phyloP scores from a whole-genome alignment of 768 basidiomycete genomes.

The Ephemerocybe angulata region DNA sequence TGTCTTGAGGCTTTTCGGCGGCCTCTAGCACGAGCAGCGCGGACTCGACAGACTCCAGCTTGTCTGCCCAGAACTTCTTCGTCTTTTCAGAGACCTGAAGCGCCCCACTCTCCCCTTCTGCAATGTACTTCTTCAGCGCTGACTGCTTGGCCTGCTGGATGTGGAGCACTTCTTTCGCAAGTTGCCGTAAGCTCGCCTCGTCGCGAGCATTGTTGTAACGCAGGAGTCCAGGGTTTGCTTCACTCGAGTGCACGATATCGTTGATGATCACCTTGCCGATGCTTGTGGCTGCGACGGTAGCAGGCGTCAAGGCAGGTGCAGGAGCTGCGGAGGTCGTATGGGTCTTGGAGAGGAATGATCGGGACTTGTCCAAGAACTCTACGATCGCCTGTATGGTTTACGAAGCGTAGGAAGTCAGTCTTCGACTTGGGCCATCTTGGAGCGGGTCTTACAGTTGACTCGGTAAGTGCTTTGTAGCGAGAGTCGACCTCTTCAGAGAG shows the following conservation, averaged over 20 bases:
- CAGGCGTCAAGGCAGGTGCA: conserved; percentile 73
- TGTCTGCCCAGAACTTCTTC: conserved; percentile 57
- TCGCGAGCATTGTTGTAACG: conserved; percentile 57
- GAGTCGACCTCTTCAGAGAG: conserved; percentile 66
- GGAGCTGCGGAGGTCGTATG: conserved; percentile 70
- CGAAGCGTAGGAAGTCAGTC: background rate
- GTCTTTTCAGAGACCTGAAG: conserved; percentile 60
- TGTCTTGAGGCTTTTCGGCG: conserved; percentile 36
- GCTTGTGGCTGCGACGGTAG: conserved; percentile 69
- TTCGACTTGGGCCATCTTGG: background rate
- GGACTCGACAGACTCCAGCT: conserved; percentile 40
- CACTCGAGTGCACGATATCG: conserved; percentile 57
- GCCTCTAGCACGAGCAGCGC: conserved; percentile 45
- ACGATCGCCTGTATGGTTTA: conserved; percentile 53
- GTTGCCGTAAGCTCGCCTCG: conserved; percentile 43
- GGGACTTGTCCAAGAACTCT: conserved; percentile 80
- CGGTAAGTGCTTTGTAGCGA: conserved; percentile 76
- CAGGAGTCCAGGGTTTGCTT: conserved; percentile 61
- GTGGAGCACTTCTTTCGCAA: conserved; percentile 42
- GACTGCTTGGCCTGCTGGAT: conserved; percentile 45
- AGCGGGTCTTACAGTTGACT: conserved; percentile 53
- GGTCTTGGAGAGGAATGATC: conserved; percentile 63
- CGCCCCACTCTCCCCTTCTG: conserved; percentile 45
- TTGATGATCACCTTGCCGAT: conserved; percentile 48
- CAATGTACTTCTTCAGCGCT: conserved; percentile 47